phyloP scores from a whole-genome alignment of 1,284 basidiomycete species.

The Mycosarcoma maydis region DNA sequence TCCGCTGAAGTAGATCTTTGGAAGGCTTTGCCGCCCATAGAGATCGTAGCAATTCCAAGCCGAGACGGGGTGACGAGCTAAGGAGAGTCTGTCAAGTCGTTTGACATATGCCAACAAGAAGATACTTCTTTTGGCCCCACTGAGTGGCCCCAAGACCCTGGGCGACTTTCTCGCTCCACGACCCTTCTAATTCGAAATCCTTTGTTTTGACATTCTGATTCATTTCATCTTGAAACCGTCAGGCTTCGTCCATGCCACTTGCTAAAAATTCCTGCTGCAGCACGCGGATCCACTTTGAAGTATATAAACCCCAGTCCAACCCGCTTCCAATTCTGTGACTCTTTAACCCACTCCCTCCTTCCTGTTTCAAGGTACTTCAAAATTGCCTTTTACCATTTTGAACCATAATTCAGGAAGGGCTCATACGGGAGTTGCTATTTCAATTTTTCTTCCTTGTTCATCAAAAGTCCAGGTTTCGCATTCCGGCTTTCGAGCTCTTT shows the following conservation, averaged over 20 bases:
- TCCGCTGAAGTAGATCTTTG: background rate
- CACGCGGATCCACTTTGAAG: conserved; percentile 1
- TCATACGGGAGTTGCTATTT: conserved; percentile 42
- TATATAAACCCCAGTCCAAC: conserved; percentile 17
- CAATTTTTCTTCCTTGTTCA: conserved; percentile 39
- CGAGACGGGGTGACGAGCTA: background rate
- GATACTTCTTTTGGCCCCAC: background rate
- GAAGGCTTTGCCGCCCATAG: conserved; percentile 1
- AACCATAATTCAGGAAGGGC: conserved; percentile 54
- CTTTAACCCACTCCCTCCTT: conserved; percentile 48
- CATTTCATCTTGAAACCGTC: background rate
- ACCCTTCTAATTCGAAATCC: conserved; percentile 35
- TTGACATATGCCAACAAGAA: conserved; percentile 2
- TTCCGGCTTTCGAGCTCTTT: conserved; percentile 20
- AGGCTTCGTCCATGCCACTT: background rate
- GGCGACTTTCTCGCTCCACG: background rate
- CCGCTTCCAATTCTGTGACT: background rate
- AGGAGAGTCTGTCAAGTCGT: background rate
- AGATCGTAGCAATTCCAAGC: background rate
- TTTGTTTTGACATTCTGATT: background rate
- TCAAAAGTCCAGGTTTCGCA: conserved; percentile 7
- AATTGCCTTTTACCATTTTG: conserved; percentile 59
- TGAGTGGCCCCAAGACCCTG: no score
- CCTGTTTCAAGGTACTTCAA: conserved; percentile 54
- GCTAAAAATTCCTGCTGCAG: conserved; percentile 1